A percentile compares a stretch with the other conserved stretches of the same genome.
phyloP scores from a whole-genome alignment of 2,329 filamentous ascomycete species.

The Colletotrichum echinochloae region DNA sequence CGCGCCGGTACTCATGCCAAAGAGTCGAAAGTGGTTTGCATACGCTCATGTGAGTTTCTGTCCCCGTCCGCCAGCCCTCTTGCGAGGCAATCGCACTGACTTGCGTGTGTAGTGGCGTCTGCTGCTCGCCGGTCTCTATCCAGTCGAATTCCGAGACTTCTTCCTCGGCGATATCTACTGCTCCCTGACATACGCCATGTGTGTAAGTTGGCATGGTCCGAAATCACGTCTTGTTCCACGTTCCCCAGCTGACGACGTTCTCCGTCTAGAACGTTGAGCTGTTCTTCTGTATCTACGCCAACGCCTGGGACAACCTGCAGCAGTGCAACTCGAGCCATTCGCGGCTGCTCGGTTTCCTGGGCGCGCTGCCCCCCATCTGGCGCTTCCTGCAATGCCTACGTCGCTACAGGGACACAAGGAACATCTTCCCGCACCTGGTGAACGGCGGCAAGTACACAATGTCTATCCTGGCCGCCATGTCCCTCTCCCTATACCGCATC shows the following conservation, averaged over 20 bases:
- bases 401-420: conserved; percentile 87
- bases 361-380: conserved; percentile 87
- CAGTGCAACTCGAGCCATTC: conserved; percentile 91
- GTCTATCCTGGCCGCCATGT: conserved; percentile 83
- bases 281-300: conserved; percentile 94
- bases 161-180: conserved; percentile 98
- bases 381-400: conserved; percentile 90
- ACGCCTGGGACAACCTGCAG: conserved; percentile 76
- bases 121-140: conserved; percentile 85
- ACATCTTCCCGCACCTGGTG: conserved; percentile 90
- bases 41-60: conserved; percentile 87
- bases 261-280: conserved; percentile 83
- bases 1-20: conserved; percentile 77
- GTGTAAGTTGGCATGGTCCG: conserved; percentile 67
- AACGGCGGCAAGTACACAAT: conserved; percentile 93
- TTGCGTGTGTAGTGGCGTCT: conserved; percentile 80
- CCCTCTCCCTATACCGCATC: conserved; percentile 86
- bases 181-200: conserved; percentile 89
- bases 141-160: conserved; percentile 97
- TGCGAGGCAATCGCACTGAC: conserved; percentile 21
- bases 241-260: conserved; percentile 17
- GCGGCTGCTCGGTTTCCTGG: conserved; percentile 86
- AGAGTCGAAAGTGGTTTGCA: conserved; percentile 85
- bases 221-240: too few relatives aligned
- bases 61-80: background rate